phyloP scores from a whole-genome alignment of 345 rosid species.

The Aethionema arabicum region DNA sequence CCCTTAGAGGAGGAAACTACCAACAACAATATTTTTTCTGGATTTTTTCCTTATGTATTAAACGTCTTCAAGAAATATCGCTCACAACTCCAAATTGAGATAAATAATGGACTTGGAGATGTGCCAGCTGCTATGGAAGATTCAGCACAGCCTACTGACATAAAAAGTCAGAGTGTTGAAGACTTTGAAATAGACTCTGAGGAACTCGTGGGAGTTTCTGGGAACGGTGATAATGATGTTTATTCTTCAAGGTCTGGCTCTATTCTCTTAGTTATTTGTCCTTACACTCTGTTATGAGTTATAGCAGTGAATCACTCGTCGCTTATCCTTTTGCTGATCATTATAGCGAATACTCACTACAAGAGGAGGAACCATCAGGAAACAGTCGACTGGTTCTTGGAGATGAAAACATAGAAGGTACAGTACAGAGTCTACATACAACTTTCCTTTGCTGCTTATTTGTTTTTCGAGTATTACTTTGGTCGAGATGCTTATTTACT shows the following conservation, averaged over 20 bases:
- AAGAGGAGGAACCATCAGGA: conserved; percentile 36
- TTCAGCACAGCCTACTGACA: conserved; percentile 28
- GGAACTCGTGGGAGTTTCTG: conserved; percentile 37
- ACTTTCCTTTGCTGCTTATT: conserved; percentile 13
- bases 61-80: conserved; percentile 48
- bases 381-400: conserved; percentile 31
- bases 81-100: conserved; percentile 37
- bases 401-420: conserved; percentile 63
- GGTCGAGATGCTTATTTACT: conserved; percentile 3
- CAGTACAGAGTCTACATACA: conserved; percentile 12
- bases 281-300: no score
- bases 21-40: conserved; percentile 58
- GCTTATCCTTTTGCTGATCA: not conserved
- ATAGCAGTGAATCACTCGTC: not conserved
- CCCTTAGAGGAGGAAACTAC: conserved; percentile 38
- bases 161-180: conserved; percentile 39
- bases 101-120: conserved; percentile 32
- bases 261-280: conserved; percentile 19
- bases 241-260: conserved; percentile 41
- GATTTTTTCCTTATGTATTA: conserved; percentile 66
- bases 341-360: conserved; percentile 40
- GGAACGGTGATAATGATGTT: conserved; percentile 28
- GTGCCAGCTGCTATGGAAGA: conserved; percentile 24
- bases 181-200: conserved; percentile 32
- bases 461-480: conserved; percentile 1